A percentile compares a stretch with the other conserved stretches of the same genome.
Conservation (phyloP, 2,329 filamentous ascomycete species). For the Fusarium marasasianum region DNA sequence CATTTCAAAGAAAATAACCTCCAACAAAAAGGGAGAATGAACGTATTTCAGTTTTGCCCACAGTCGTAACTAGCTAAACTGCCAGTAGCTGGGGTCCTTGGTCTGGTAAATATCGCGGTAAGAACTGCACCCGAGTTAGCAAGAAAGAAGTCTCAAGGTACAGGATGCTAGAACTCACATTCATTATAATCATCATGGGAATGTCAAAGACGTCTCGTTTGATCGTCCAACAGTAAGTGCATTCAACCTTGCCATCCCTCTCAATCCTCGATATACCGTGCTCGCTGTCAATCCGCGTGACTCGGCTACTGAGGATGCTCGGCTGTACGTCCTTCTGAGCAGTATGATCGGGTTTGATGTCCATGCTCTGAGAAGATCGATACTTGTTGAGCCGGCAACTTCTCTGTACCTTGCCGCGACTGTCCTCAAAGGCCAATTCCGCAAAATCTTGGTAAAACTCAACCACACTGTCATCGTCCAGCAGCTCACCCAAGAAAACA, state of each 20-base stretch:
- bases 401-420: slow-evolving; percentile 83
- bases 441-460: slow-evolving; percentile 98
- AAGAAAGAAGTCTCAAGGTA: not conserved
- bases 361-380: slow-evolving; percentile 72
- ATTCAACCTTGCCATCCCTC: slow-evolving; percentile 90
- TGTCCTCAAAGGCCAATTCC: slow-evolving; percentile 90
- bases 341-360: slow-evolving; percentile 49
- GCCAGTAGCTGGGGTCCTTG: slow-evolving; percentile 66
- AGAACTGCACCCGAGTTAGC: slow-evolving; percentile 54
- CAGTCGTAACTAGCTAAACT: slow-evolving; percentile 50
- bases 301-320: slow-evolving; percentile 66
- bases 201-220: slow-evolving; percentile 98
- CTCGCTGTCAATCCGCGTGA: slow-evolving; percentile 73
- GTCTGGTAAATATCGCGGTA: slow-evolving; percentile 68
- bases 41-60: slow-evolving; percentile 27
- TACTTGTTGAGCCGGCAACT: slow-evolving; percentile 92
- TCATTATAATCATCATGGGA: slow-evolving; percentile 98
- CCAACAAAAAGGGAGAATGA: slow-evolving; percentile 38
- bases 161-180: slow-evolving; percentile 71
- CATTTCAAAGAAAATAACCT: slow-evolving; percentile 29
- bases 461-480: slow-evolving; percentile 92
- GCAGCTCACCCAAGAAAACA: slow-evolving; percentile 89
- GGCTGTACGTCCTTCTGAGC: slow-evolving; percentile 56
- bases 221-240: slow-evolving; percentile 96
- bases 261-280: slow-evolving; percentile 84